Base-by-base conservation (phyloP, 768 basidiomycete species). In the Calvatia gigantea region DNA sequence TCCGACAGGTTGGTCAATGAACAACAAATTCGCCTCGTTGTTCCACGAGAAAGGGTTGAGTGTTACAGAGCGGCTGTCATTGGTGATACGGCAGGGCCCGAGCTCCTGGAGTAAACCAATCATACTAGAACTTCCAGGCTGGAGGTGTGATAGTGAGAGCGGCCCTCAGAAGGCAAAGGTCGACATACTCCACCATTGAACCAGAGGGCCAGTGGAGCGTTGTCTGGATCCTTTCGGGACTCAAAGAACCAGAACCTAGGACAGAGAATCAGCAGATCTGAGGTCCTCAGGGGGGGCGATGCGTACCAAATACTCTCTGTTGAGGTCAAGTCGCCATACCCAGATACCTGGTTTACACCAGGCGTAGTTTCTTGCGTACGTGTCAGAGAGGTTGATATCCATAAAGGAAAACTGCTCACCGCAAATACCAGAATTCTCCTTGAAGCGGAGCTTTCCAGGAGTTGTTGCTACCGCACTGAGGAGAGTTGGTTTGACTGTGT, bases 61-160 rank as follows among this genome's bases (percentile, higher is more conserved):
- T 1, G 70, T 68, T 23, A 84, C 79, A 25, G 71, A 65, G 2
- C 68, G 71, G 58, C 74, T 78, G 64, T 83, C 80, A 60, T 81
- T 82, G 17, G 71, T 79, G 54, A 85, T 81, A 17, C 79, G 72
- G 67, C 91, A 93, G 1, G 91, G 91, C 2, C 90, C 90, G 61
- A 78, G 70, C 66, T 89, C 89, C 77, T 88, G 87, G 58, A 90
- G 77, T 9, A 90, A 73, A 3, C 87, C 89, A 1, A 86, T 71
- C 70, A 80, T 80, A 37, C 78, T 78, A 2, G 80, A 80, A 61
- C 75, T 76, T 29, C 81, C 82, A 19, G 83, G 83, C 77, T 80
- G 39, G 33, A 48, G 28, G 6, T 21, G 23, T 23, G 35, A 37
- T 37, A 11, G 19, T 29, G 14, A 48, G 5, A 17, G 29, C 29